phyloP scores from a whole-genome alignment of 257 asterid genomes.

The Solanum paucissectum region DNA sequence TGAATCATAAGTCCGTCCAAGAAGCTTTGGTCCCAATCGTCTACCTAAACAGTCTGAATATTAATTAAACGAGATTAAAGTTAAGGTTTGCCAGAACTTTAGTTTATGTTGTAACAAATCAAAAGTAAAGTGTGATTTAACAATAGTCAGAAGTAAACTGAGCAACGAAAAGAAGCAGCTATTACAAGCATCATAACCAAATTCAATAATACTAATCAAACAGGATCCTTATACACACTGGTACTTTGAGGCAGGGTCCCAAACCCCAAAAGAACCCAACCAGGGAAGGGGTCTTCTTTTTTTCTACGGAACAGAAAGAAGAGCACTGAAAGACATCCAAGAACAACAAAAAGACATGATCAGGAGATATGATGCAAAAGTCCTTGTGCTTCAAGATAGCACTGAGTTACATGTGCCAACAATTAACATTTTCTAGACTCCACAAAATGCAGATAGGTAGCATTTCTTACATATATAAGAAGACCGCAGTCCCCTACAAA shows the following conservation, averaged over 20 bases:
- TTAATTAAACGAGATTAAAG: background rate
- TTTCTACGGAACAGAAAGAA: background rate
- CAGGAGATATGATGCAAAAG: background rate
- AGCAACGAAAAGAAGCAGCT: background rate
- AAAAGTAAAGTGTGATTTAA: background rate
- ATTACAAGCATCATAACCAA: background rate
- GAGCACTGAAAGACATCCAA: background rate
- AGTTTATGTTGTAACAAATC: background rate
- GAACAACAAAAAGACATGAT: background rate
- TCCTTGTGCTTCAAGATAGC: background rate
- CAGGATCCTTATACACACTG: background rate
- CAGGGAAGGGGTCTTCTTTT: background rate
- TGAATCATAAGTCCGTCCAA: conserved; percentile 82
- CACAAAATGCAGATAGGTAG: background rate
- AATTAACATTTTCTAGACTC: background rate
- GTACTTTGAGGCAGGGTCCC: background rate
- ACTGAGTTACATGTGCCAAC: background rate
- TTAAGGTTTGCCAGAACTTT: background rate
- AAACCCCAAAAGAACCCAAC: background rate
- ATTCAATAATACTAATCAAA: background rate
- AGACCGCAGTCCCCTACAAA: background rate
- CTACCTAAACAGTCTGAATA: conserved; percentile 94
- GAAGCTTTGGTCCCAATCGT: conserved; percentile 91
- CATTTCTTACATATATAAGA: background rate
- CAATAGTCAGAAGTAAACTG: background rate